Base-by-base conservation (phyloP, 1,284 basidiomycete species). In the Tilletiaria anomala region DNA sequence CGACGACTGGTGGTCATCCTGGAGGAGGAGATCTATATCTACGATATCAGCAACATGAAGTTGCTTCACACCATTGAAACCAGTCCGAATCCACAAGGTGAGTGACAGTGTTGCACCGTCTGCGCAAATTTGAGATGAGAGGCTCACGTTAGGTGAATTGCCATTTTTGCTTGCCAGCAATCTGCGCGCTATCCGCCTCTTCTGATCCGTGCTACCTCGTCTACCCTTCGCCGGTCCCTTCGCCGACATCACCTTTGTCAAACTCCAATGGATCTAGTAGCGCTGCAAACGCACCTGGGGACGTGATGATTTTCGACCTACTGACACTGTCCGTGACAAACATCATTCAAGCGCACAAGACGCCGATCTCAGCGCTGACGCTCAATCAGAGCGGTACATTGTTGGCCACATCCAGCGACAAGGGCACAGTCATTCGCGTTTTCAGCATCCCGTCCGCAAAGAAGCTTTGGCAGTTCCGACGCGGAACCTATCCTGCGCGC, bases 21-120 rank as follows among this genome's bases (percentile, higher is more conserved):
- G 41, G 89, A 94, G 65, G 78, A 78, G 32, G 87, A 96, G 68
- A 93, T 99, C 46, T 99, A 96, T 71, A 88, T 96, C 20, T 97
- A 97, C 65, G 91, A 97, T 65, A 96, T 97, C 58, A 85, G 82
- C 47, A 99, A 94, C 57, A 96, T 97, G 91, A 83, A 89, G 57
- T 75, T 97, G 22, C 70, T 94, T 33, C 91, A 96, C 68, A 93
- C 94, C 37, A 91, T 97, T 44, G 93, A 97, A 72, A 97, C 91
- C 0, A 82, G 83, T 12, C 79, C 85, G 0, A 97, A 97, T 67
- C 86, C 89, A 2, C 82, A 91, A 65, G 88, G 86, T 86, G 40
- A 48, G 50, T 32, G 14, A 14, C 16, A 5, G 12, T 8, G 26
- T n/a, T 29, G n/a, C 35, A 19, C 18, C 12, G 5, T 21, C 6